Conservation (phyloP, 1,139 yeast species). For the Geotrichum australiense region DNA sequence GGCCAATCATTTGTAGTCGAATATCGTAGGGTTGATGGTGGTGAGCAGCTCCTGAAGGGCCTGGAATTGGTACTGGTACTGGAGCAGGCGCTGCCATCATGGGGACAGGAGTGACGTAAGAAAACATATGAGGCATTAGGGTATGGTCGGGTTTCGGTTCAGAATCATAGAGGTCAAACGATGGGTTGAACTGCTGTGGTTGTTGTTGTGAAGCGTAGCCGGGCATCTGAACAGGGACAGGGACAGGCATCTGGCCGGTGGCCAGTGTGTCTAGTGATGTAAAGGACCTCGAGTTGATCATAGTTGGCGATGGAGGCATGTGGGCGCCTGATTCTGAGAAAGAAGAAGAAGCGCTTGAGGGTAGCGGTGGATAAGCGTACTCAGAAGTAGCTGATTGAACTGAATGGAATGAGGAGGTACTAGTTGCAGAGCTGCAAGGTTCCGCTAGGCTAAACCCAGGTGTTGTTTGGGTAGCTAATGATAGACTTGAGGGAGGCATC, state of each 20-base stretch:
- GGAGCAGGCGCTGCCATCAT: constrained; percentile 5
- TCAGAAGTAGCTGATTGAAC: constrained; percentile 11
- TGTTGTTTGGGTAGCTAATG: constrained; percentile 5
- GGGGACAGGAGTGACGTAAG: constrained; percentile 4
- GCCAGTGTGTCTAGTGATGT: constrained; percentile 1
- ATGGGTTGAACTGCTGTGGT: not conserved
- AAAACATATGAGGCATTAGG: constrained; percentile 9
- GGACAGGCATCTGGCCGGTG: not conserved
- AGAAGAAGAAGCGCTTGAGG: constrained; percentile 7
- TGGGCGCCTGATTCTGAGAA: not conserved
- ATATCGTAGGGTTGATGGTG: constrained; percentile 5
- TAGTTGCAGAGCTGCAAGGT: constrained; percentile 6
- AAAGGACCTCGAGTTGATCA: constrained; percentile 3
- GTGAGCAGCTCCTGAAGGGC: constrained; percentile 5
- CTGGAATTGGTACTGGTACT: constrained; percentile 1
- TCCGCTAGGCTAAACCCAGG: constrained; percentile 1
- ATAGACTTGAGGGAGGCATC: constrained; percentile 9
- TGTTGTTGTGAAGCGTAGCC: not conserved
- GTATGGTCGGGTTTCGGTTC: constrained; percentile 7
- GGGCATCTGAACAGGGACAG: not conserved
- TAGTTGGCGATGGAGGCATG: constrained; percentile 11
- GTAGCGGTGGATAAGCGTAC: constrained; percentile 10
- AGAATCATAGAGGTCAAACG: constrained; percentile 6
- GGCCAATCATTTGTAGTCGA: constrained; percentile 13
- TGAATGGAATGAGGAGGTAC: constrained; percentile 4